A percentile compares a stretch with the other conserved stretches of the same genome.
These are phyloP conservation scores for Insectozyma bohioensis DNA, from an alignment of 1,139 yeast genomes.

Conservation along the genomic window DNA sequence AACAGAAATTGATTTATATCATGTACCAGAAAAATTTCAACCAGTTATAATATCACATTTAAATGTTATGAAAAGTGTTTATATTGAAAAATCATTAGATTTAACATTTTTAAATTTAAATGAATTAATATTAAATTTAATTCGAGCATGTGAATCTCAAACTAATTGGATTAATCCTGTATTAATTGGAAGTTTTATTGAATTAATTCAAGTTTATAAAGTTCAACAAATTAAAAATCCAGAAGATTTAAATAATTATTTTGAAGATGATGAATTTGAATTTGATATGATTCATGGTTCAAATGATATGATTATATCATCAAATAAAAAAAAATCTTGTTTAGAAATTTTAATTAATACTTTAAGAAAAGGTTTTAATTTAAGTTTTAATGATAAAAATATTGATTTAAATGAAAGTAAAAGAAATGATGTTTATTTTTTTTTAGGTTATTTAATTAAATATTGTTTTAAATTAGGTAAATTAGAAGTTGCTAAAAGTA, in stretches of 20 bases:
- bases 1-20: constrained; percentile 40
- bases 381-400: constrained; percentile 78
- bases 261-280: constrained; percentile 10
- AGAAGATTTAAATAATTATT: constrained; percentile 20
- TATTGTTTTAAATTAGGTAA: constrained; percentile 71
- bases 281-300: constrained; percentile 10
- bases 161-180: constrained; percentile 69
- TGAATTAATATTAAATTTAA: constrained; percentile 46
- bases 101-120: constrained; percentile 39
- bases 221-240: constrained; percentile 36
- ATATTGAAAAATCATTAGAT: constrained; percentile 36
- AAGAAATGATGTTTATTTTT: constrained; percentile 67
- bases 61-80: constrained; percentile 37
- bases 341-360: constrained; percentile 62
- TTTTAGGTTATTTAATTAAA: constrained; percentile 70
- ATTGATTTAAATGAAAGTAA: constrained; percentile 51
- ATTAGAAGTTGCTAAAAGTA: constrained; percentile 73
- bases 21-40: constrained; percentile 36
- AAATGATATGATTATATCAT: neutral
- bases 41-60: constrained; percentile 36
- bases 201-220: constrained; percentile 49
- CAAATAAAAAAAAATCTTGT: constrained; percentile 17
- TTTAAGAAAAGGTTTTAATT: constrained; percentile 72
- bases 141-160: constrained; percentile 62
- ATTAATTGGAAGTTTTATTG: constrained; percentile 54